Conservation (phyloP, 768 basidiomycete genomes). For the Suillus hirtellus region DNA sequence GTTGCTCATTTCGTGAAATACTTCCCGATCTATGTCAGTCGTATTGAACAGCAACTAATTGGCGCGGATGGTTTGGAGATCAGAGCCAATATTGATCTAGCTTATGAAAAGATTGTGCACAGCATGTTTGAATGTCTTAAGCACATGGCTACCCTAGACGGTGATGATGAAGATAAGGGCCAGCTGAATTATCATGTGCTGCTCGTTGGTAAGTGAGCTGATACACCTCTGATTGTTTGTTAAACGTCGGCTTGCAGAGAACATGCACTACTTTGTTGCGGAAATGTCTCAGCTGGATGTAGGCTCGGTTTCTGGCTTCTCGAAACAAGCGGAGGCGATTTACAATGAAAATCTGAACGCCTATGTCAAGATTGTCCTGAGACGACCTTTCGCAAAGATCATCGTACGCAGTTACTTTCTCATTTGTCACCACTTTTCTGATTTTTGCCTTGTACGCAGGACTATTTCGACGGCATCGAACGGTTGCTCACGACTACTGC, state of each 20-base stretch:
- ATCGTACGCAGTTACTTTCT: constrained; percentile 54
- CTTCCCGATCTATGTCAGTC: constrained; percentile 85
- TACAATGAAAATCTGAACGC: constrained; percentile 88
- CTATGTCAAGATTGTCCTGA: constrained; percentile 85
- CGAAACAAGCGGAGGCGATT: constrained; percentile 72
- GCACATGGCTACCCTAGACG: constrained; percentile 95
- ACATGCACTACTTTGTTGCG: constrained; percentile 92
- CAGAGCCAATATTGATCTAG: constrained; percentile 70
- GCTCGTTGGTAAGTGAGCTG: constrained; percentile 71
- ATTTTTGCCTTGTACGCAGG: constrained; percentile 46
- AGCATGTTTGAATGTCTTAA: constrained; percentile 92
- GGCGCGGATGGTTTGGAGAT: constrained; percentile 78
- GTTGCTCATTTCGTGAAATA: constrained; percentile 90
- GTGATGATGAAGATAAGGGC: constrained; percentile 93
- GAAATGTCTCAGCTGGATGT: constrained; percentile 76
- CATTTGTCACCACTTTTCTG: background rate
- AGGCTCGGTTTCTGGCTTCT: constrained; percentile 59
- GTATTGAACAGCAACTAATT: constrained; percentile 81
- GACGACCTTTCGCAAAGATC: constrained; percentile 83
- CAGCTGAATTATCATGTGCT: constrained; percentile 96
- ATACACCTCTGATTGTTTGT: background rate
- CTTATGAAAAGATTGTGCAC: constrained; percentile 87
- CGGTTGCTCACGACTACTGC: constrained; percentile 80
- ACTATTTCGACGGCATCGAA: constrained; percentile 93
- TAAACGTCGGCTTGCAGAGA: constrained; percentile 55